Conservation (phyloP, 2,329 filamentous ascomycete genomes). For the Pyrenochaeta sp. region DNA sequence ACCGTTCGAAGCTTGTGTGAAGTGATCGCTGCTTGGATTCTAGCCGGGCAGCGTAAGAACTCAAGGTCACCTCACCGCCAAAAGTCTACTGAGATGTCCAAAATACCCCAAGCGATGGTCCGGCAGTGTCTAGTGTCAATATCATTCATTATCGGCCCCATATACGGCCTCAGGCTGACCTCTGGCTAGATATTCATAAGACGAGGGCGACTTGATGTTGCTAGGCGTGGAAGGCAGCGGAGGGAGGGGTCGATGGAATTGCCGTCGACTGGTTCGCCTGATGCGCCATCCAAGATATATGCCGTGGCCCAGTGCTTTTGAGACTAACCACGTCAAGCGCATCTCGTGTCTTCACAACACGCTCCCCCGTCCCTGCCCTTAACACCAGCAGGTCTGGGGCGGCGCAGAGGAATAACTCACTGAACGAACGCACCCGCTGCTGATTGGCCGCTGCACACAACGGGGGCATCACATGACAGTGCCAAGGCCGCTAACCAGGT, state of each 20-base stretch:
- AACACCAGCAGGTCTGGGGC: constrained; percentile 5
- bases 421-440: too few relatives aligned
- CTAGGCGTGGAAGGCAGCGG: constrained; percentile 17
- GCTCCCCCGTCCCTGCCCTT: constrained; percentile 9
- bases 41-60: too few relatives aligned
- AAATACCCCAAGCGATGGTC: too few relatives aligned
- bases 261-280: constrained; percentile 31
- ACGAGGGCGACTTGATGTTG: constrained; percentile 16
- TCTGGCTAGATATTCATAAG: too few relatives aligned
- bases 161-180: too few relatives aligned
- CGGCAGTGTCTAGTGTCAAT: too few relatives aligned
- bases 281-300: constrained; percentile 23
- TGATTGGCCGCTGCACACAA: constrained; percentile 13
- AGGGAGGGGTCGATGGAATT: constrained; percentile 27
- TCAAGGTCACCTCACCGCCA: too few relatives aligned
- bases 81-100: too few relatives aligned
- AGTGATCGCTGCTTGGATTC: too few relatives aligned
- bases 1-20: neutral
- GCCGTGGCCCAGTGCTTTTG: constrained; percentile 30
- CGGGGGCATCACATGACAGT: constrained; percentile 27
- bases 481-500: constrained; percentile 20
- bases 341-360: constrained; percentile 17
- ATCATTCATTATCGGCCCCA: too few relatives aligned
- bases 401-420: neutral
- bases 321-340: constrained; percentile 30